Evolutionary conservation across 2,329 filamentous ascomycete species (phyloP).

Genomic region (Aspergillus floridensis): DNA sequence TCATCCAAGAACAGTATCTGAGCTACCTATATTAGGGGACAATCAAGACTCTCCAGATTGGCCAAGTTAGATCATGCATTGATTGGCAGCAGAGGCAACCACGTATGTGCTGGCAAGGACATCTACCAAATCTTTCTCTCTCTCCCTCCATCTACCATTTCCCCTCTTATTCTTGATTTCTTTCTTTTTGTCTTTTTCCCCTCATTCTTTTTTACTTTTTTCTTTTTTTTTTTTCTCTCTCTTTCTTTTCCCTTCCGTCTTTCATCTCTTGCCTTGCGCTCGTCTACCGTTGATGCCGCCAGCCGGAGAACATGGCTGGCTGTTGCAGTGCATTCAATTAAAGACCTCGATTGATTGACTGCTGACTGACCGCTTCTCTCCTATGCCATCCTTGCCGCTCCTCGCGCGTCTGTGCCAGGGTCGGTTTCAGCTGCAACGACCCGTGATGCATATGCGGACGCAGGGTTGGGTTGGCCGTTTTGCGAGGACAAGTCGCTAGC

Average conservation of each 20-base stretch:
- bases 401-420: background rate
- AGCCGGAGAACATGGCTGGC: background rate
- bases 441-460: conserved; percentile 26
- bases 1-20: background rate
- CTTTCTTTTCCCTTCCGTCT: background rate
- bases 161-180: background rate
- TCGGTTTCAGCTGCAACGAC: conserved; percentile 25
- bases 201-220: no score
- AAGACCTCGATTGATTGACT: background rate
- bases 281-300: background rate
- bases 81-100: conserved; percentile 24
- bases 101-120: conserved; percentile 13
- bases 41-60: background rate
- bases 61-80: conserved; percentile 11
- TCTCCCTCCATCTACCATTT: background rate
- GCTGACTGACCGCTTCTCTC: background rate
- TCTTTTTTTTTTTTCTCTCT: background rate
- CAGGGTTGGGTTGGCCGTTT: background rate
- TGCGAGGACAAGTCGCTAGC: background rate
- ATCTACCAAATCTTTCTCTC: background rate
- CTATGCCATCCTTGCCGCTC: conserved; percentile 2
- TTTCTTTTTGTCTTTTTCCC: background rate
- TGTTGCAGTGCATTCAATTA: background rate
- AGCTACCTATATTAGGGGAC: background rate
- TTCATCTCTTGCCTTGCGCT: background rate